phyloP scores from a whole-genome alignment of 495 filamentous ascomycete genomes.

The Astrothelium macrocarpum region DNA sequence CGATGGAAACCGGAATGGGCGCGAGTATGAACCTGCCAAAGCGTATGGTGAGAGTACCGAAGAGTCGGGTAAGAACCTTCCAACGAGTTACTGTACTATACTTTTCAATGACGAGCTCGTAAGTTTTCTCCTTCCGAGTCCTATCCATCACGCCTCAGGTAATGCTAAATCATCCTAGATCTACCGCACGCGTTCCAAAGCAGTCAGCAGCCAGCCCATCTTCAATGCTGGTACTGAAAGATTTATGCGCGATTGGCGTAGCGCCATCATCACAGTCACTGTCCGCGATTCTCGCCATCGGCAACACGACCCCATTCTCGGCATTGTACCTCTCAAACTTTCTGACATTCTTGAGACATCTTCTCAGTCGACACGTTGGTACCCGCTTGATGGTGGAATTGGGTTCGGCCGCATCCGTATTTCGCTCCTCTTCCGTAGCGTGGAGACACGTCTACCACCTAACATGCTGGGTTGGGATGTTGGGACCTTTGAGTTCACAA shows the following conservation, averaged over 20 bases:
- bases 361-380: conserved; percentile 67
- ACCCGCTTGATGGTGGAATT: conserved; percentile 58
- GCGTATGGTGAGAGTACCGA: conserved; percentile 75
- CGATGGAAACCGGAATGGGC: conserved; percentile 58
- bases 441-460: conserved; percentile 74
- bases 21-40: conserved; percentile 84
- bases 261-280: conserved; percentile 71
- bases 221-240: conserved; percentile 93
- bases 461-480: conserved; percentile 84
- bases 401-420: conserved; percentile 87
- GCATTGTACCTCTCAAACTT: conserved; percentile 77
- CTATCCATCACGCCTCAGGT: background rate
- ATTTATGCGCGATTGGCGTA: conserved; percentile 92
- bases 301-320: conserved; percentile 89
- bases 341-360: conserved; percentile 77
- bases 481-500: conserved; percentile 79
- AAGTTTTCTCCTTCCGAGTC: conserved; percentile 12
- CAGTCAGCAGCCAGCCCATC: conserved; percentile 84
- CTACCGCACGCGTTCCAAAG: conserved; percentile 86
- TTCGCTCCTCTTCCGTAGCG: conserved; percentile 73
- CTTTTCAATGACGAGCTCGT: conserved; percentile 78
- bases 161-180: conserved; percentile 32
- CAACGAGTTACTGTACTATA: conserved; percentile 87
- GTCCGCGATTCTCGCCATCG: conserved; percentile 81
- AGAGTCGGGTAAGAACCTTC: conserved; percentile 66